Conservation (phyloP, 176 grass and related monocot genomes). For the Hordeum marinum region DNA sequence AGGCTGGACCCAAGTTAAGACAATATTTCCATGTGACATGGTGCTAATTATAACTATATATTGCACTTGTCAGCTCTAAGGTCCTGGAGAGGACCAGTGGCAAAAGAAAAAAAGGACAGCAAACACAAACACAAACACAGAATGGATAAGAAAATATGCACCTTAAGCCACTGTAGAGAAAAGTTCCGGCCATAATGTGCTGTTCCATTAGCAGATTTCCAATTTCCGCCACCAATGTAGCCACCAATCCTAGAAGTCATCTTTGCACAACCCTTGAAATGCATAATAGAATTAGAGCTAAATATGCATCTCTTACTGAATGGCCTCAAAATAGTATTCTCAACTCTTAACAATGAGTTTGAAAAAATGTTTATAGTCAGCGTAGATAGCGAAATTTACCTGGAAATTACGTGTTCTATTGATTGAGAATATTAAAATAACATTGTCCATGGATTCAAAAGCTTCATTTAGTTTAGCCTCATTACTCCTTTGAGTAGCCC, state of each 20-base stretch:
- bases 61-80: conserved; percentile 3
- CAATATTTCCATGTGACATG: conserved; percentile 5
- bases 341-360: conserved; percentile 12
- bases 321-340: not conserved
- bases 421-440: conserved; percentile 99
- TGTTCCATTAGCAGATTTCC: conserved; percentile 99
- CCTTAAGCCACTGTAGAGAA: conserved; percentile 98
- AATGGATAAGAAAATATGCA: conserved; percentile 32
- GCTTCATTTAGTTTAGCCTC: conserved; percentile 99
- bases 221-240: conserved; percentile 93
- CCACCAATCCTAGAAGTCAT: conserved; percentile 98
- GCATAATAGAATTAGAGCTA: conserved; percentile 6
- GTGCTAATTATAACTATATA: not conserved
- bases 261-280: conserved; percentile 89
- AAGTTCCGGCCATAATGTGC: conserved; percentile 96
- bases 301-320: conserved; percentile 15
- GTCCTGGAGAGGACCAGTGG: not conserved
- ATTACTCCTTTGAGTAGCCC: conserved; percentile 97
- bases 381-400: conserved; percentile 45
- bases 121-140: not conserved
- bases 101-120: not conserved
- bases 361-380: not conserved
- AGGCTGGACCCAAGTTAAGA: not conserved
- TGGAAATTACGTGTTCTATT: conserved; percentile 96
- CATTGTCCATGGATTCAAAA: conserved; percentile 97